Base-by-base conservation (phyloP, 2,329 filamentous ascomycete species). In the Colletotrichum tropicicola region DNA sequence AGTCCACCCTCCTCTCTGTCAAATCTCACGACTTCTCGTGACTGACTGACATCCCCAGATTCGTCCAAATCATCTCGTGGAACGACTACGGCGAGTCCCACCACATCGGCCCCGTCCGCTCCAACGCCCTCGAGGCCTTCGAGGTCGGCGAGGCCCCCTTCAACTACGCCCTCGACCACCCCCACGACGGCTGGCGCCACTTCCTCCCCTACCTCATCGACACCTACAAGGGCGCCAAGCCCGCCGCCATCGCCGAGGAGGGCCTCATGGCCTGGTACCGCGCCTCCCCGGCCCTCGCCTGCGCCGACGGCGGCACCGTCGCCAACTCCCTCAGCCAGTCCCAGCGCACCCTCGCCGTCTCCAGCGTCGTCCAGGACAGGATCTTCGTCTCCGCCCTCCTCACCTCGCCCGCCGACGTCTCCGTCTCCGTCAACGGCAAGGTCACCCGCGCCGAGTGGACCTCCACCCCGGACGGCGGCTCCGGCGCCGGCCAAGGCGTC, bases 61-160 rank as follows among this genome's bases (percentile, higher is more conserved):
- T 81, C 19, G 79, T 87, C 27, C 70, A 77, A 69, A 79, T 82
- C 62, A 78, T 82, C 59, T 79, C 79, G n/a, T 77, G 75, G 84
- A 87, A 87, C 70, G 86, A 88, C 68, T 87, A 80, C 64, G 84
- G 85, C 27, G 85, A 88, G 70, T 80, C 83, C 1, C 82, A 85
- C 71, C 85, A 87, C 71, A 84, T 87, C 61, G 82, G 81, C 10
- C 82, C 85, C 0, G 71, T 86, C 47, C 72, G 78, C 47, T 69
- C 75, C 57, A 75, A 47, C 72, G 72, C 74, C 54, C 70, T 62
- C 69, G 74, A 66, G 68, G 69, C 79, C 8, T 68, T 66, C 37
- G 15, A 56, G 1, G 28, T 61, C 23, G 62, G 66, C 19, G 52
- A 59, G 15, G 83, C 81, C 2, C 83, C 85, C 3, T 79, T 76